These are phyloP conservation scores for Fistulina hepatica DNA, from an alignment of 1,284 basidiomycete genomes.

Conservation along the genomic window DNA sequence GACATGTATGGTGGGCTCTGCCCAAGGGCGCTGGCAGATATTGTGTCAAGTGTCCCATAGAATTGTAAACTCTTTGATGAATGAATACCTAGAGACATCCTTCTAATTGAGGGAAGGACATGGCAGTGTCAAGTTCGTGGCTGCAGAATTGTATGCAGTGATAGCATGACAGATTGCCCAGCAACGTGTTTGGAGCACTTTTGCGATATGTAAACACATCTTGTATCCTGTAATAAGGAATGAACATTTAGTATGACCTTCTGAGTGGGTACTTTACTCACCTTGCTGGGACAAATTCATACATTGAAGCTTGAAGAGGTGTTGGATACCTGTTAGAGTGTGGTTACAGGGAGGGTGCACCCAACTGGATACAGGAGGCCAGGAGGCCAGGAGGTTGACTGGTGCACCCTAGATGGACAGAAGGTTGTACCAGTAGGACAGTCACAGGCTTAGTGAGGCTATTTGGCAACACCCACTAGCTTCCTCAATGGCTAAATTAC, in stretches of 20 bases:
- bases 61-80: conserved; percentile 27
- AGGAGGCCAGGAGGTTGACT: too few species aligned
- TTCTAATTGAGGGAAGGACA: conserved; percentile 19
- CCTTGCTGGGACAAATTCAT: background rate
- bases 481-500: too few species aligned
- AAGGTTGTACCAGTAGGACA: too few species aligned
- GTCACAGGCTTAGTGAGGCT: too few species aligned
- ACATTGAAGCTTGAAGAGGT: background rate
- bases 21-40: conserved; percentile 22
- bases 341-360: too few species aligned
- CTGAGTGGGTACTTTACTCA: conserved; percentile 6
- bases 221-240: conserved; percentile 18
- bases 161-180: conserved; percentile 19
- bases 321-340: background rate
- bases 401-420: too few species aligned
- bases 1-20: conserved; percentile 17
- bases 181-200: conserved; percentile 18
- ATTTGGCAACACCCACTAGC: too few species aligned
- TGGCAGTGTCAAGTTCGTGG: conserved; percentile 17
- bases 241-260: conserved; percentile 11
- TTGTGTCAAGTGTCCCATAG: conserved; percentile 23
- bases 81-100: conserved; percentile 22
- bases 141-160: conserved; percentile 21
- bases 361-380: too few species aligned
- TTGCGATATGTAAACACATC: conserved; percentile 21